These are phyloP conservation scores for Botrytis porri DNA, from an alignment of 2,329 filamentous ascomycete species.

Conservation along the genomic window DNA sequence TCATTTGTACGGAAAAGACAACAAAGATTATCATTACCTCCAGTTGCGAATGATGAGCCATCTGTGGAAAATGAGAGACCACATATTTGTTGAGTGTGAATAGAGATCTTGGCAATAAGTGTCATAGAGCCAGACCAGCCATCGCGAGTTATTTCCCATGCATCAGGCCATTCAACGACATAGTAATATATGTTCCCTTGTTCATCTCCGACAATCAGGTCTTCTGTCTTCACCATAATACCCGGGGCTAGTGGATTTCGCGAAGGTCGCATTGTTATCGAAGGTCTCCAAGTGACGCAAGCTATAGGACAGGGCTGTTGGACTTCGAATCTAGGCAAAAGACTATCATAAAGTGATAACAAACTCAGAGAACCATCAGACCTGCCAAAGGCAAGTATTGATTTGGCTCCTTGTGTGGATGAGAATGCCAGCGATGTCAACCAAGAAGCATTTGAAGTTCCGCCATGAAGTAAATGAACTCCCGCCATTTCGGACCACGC, in stretches of 20 bases:
- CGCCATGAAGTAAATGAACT: conserved; percentile 54
- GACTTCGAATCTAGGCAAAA: conserved; percentile 69
- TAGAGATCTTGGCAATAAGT: conserved; percentile 70
- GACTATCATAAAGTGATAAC: conserved; percentile 70
- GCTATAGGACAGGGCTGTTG: conserved; percentile 70
- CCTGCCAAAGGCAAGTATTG: conserved; percentile 81
- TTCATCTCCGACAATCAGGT: conserved; percentile 84
- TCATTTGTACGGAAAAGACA: conserved; percentile 64
- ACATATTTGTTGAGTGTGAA: conserved; percentile 88
- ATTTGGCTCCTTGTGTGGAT: conserved; percentile 68
- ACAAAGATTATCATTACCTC: conserved; percentile 89
- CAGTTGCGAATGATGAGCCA: conserved; percentile 76
- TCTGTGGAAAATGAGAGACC: conserved; percentile 84
- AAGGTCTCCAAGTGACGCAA: conserved; percentile 78
- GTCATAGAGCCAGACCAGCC: conserved; percentile 77
- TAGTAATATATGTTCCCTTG: conserved; percentile 83
- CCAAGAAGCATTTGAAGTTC: conserved; percentile 51
- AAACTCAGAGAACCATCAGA: conserved; percentile 74
- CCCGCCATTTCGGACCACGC: conserved; percentile 79
- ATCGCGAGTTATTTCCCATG: conserved; percentile 59
- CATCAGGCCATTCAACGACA: conserved; percentile 76
- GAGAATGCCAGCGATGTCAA: conserved; percentile 91
- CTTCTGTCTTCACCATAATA: conserved; percentile 65
- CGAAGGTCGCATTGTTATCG: conserved; percentile 51
- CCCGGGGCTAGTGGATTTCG: conserved; percentile 46